Evolutionary conservation across 768 basidiomycete genomes (phyloP), one percentile per base, ranked within the genome.

Genomic region (Trametes punicea): DNA sequence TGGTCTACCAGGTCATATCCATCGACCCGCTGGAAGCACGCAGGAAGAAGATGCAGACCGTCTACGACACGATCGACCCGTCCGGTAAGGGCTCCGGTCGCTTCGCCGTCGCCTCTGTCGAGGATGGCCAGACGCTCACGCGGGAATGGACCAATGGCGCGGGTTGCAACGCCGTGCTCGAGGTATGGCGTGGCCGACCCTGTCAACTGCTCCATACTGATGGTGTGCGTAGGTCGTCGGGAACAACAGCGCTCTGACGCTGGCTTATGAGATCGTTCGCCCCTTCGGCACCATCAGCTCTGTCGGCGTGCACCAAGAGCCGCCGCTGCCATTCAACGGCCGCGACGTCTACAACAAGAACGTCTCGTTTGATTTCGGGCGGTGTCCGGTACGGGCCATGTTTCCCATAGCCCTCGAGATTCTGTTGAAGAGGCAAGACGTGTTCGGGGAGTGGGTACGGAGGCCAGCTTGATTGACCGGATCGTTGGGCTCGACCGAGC

Each of bases 351-450:
- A 91, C 69, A 74, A 84, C 74, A 88, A 89, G 71, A 92, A 91
- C 67, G 78, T 90, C 6, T 87, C 85, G 0, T 74, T 90, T 23
- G 85, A 89, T 63, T 92, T 91, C 66, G 90, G 90, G 8, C 81
- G 89, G 8, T 91, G 89, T 62, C 90, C 88, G 15, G 88, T 88
- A 4, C 81, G 86, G 13, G 82, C 88, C 0, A 82, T 90, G 80
- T 84, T 91, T 62, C 85, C 85, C 9, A 69, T 80, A 54, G 90
- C 88, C 2, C 77, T 88, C 36, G 84, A 84, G 62, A 68, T 92
- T 26, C 70, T 93, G 27, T 74, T 86, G 41, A 82, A 83, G 63
- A 74, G 85, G 29, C 86, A 85, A 64, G 87, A 89, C 62, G 75
- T 90, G 1, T 86, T 92, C 59, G 87, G 85, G 72, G 74, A n/a